Evolutionary conservation across 345 rosid genomes (phyloP), one percentile per base, ranked within the genome.

Genomic region (Clausena lansium): DNA sequence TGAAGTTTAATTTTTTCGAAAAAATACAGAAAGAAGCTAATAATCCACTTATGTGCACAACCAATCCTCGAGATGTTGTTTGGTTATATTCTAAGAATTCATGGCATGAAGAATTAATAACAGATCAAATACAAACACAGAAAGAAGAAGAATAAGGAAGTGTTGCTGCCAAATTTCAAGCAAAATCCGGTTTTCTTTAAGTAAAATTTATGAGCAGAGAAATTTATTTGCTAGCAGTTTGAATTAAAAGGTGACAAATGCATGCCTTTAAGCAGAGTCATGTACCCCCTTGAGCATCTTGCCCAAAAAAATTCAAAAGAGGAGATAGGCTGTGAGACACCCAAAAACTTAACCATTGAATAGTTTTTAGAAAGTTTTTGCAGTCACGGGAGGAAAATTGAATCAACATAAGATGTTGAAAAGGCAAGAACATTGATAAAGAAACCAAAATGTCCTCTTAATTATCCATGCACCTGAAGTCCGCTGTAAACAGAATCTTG

Each of bases 401-500:
- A 75, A 55, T 45, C 38, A 50, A 76, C 52, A 36, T 13, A 47
- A 33, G n/a, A 41, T 50, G 47, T 11, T 24, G 67, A 57, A 55
- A 25, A 64, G 64, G 50, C 17, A 38, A 22, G 38, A 7, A n/a
- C n/a, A 66, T 36, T 45, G 30, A 70, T 63, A 55, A 64, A 32
- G 45, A 63, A 58, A 77, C 33, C 19, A 50, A 71, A 52, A 45
- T 13, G 7, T 50, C 59, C 65, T 61, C 50, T 71, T 22, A 33
- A 75, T 68, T 73, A 17, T 14, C 28, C 20, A 68, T 20, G 60
- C 70, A 95, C 98, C 98, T 95, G 98, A 86, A 95, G 92, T 63
- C 98, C 97, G 73, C 82, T 91, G 83, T 84, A 89, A 38, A 95
- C 98, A 65, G 99, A 95, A 80, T 95, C 98, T 81, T 95, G 99